Conservation (phyloP, 73 alveolate species). For the Symbiodinium natans region DNA sequence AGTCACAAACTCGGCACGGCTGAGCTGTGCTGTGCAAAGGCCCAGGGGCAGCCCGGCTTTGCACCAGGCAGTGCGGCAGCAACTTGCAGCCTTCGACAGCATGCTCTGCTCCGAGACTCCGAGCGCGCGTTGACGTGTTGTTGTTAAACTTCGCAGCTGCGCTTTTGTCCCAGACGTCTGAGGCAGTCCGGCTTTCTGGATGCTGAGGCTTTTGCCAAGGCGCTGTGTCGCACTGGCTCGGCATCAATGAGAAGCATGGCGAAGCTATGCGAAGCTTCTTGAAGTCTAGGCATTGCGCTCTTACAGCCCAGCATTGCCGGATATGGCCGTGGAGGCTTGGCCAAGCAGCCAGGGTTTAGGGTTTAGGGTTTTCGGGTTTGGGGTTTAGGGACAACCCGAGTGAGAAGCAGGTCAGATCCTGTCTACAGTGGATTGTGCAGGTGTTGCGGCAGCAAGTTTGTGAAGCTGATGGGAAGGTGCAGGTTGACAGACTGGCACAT, state of each 20-base stretch:
- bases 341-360: not conserved
- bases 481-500: not conserved
- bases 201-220: not conserved
- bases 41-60: slow-evolving; percentile 56
- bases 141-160: too few species aligned
- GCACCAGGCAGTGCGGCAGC: slow-evolving; percentile 40
- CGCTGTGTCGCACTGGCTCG: not conserved
- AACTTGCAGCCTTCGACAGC: slow-evolving; percentile 64
- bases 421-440: too few species aligned
- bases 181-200: not conserved
- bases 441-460: slow-evolving; percentile 76
- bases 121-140: too few species aligned
- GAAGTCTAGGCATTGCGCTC: slow-evolving; percentile 71
- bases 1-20: not conserved
- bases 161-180: too few species aligned
- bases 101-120: not conserved
- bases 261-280: too few species aligned
- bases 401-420: too few species aligned
- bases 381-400: too few species aligned
- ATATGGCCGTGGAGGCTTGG: not conserved
- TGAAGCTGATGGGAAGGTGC: slow-evolving; percentile 64
- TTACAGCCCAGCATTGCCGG: slow-evolving; percentile 76
- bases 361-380: too few species aligned
- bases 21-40: not conserved
- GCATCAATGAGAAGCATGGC: not conserved